Evolutionary conservation across 2,329 filamentous ascomycete genomes (phyloP).

Genomic region (Cladosporium sp.): DNA sequence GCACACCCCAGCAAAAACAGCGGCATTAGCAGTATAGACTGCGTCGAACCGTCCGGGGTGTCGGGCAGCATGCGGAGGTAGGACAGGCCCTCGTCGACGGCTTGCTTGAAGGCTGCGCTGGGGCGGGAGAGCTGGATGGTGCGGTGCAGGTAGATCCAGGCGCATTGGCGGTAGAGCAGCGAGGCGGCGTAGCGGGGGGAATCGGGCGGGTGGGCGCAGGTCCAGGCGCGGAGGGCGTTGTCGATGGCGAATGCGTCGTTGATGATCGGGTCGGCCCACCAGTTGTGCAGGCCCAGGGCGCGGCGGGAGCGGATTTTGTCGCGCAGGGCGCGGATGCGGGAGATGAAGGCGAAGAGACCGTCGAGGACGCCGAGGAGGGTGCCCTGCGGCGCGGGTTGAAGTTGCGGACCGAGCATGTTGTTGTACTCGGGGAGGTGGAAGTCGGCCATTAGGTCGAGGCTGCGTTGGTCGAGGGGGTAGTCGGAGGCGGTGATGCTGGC

Average conservation of each 20-base stretch:
- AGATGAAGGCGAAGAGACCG: conserved; percentile 76
- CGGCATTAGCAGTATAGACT: conserved; percentile 63
- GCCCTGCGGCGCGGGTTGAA: conserved; percentile 50
- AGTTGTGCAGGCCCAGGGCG: conserved; percentile 61
- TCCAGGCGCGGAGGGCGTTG: conserved; percentile 72
- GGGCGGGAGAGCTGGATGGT: conserved; percentile 59
- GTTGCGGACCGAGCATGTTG: conserved; percentile 41
- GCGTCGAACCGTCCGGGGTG: conserved; percentile 46
- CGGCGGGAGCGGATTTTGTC: conserved; percentile 73
- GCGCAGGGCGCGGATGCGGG: conserved; percentile 75
- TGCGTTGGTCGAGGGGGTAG: conserved; percentile 41
- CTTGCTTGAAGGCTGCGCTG: conserved; percentile 56
- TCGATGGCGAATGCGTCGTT: conserved; percentile 77
- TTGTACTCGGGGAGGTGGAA: conserved; percentile 58
- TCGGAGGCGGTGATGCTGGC: conserved; percentile 60
- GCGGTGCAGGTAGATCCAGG: conserved; percentile 65
- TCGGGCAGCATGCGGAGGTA: conserved; percentile 57
- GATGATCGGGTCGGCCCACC: conserved; percentile 72
- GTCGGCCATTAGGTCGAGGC: conserved; percentile 55
- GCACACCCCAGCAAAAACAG: conserved; percentile 64
- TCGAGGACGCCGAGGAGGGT: conserved; percentile 79
- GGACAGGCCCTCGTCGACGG: conserved; percentile 60
- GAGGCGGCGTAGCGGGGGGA: conserved; percentile 59
- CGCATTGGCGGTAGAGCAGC: conserved; percentile 63
- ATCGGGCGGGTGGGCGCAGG: conserved; percentile 57